Evolutionary conservation across 805 yeast genomes (phyloP).

Genomic region (Tetrapisispora pingtungensis): DNA sequence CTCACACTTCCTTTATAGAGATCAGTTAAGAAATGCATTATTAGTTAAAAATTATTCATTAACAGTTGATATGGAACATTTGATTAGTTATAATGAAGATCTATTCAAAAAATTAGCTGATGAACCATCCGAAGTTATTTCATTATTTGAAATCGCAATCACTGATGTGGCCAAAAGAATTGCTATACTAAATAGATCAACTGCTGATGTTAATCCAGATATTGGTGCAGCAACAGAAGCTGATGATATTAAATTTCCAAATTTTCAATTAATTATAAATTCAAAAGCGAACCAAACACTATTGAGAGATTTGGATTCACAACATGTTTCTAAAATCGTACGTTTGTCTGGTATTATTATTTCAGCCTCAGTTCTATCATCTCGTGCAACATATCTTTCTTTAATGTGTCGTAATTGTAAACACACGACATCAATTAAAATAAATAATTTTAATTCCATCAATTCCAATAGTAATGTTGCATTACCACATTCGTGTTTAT

Average conservation of each 20-base stretch:
- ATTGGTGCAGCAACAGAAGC: slow-evolving; percentile 5
- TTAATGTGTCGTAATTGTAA: slow-evolving; percentile 83
- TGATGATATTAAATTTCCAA: slow-evolving; percentile 46
- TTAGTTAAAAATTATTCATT: slow-evolving; percentile 64
- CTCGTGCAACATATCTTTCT: slow-evolving; percentile 77
- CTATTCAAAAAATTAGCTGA: slow-evolving; percentile 74
- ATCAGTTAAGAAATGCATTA: slow-evolving; percentile 80
- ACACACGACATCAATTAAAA: slow-evolving; percentile 55
- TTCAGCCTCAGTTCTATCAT: slow-evolving; percentile 77
- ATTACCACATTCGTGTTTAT: slow-evolving; percentile 28
- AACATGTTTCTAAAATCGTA: slow-evolving; percentile 80
- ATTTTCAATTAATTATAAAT: slow-evolving; percentile 69
- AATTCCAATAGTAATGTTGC: slow-evolving; percentile 20
- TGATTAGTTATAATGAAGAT: slow-evolving; percentile 82
- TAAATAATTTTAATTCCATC: slow-evolving; percentile 29
- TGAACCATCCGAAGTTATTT: slow-evolving; percentile 81
- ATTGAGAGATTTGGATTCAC: slow-evolving; percentile 75
- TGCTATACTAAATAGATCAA: slow-evolving; percentile 32
- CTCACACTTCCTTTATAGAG: slow-evolving; percentile 77
- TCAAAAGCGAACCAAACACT: slow-evolving; percentile 64
- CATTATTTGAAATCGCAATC: slow-evolving; percentile 72
- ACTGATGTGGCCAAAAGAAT: slow-evolving; percentile 76
- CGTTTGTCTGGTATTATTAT: slow-evolving; percentile 89
- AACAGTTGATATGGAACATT: slow-evolving; percentile 70
- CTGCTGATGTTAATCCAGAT: slow-evolving; percentile 7